Conservation (phyloP, 2,329 filamentous ascomycete genomes). For the Didymella lethalis region DNA sequence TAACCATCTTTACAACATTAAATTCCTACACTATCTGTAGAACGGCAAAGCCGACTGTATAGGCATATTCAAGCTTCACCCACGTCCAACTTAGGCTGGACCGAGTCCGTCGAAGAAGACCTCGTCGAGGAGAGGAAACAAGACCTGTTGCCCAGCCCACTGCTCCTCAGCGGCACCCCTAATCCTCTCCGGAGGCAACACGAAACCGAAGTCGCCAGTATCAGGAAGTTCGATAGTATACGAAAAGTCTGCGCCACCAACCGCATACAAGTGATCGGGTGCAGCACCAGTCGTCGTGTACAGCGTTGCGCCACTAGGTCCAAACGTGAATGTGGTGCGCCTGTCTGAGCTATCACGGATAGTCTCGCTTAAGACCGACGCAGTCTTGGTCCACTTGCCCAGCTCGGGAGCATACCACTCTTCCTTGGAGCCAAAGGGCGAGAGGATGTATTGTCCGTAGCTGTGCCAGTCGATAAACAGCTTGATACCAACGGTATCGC, state of each 20-base stretch:
- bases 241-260: conserved; percentile 47
- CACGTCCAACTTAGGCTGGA: conserved; percentile 15
- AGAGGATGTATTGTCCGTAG: not conserved
- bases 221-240: conserved; percentile 60
- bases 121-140: conserved; percentile 38
- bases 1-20: not conserved
- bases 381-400: conserved; percentile 59
- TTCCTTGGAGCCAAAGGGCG: conserved; percentile 32
- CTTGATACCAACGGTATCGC: conserved; percentile 59
- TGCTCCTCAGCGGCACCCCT: conserved; percentile 55
- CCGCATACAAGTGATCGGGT: conserved; percentile 53
- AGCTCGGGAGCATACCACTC: conserved; percentile 57
- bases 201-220: conserved; percentile 57
- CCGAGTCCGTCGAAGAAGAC: conserved; percentile 40
- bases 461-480: conserved; percentile 62
- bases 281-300: conserved; percentile 61
- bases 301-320: conserved; percentile 65
- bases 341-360: conserved; percentile 56
- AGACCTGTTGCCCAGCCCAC: conserved; percentile 50
- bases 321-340: conserved; percentile 51
- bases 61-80: not conserved
- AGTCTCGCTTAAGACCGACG: conserved; percentile 56
- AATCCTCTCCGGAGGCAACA: conserved; percentile 59
- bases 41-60: too few relatives aligned
- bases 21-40: not conserved